Evolutionary conservation across 352 stramenopile species (phyloP).

Genomic region (Pythium oligandrum): DNA sequence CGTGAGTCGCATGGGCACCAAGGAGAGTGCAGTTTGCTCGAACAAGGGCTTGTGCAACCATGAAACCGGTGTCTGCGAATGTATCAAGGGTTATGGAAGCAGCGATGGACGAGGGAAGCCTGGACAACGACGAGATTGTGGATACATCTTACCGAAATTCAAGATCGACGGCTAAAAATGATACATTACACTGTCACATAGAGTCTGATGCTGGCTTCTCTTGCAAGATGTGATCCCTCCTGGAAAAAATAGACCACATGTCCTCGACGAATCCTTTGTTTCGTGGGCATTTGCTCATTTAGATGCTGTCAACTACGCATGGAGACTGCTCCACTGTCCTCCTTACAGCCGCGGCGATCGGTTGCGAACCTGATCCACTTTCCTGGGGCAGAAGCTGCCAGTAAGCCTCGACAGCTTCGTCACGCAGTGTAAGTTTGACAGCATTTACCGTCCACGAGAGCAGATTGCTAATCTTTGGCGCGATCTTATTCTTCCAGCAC

Average conservation of each 20-base stretch:
- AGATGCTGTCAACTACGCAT: not conserved
- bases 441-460: no score
- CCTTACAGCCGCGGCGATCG: no score
- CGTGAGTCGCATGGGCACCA: constrained; percentile 68
- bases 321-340: no score
- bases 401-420: constrained; percentile 21
- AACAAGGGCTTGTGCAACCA: constrained; percentile 86
- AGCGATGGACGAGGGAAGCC: constrained; percentile 58
- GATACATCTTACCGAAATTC: constrained; percentile 21
- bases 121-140: constrained; percentile 63
- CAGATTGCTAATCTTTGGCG: no score
- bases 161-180: not conserved
- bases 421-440: constrained; percentile 15
- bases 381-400: constrained; percentile 12
- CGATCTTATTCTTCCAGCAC: constrained; percentile 4
- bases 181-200: no score
- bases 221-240: no score
- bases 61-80: constrained; percentile 41
- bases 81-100: constrained; percentile 38
- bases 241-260: no score
- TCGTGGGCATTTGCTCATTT: no score
- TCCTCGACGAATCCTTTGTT: no score
- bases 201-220: no score
- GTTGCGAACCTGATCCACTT: not conserved
- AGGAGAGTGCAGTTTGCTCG: constrained; percentile 85